Conservation (phyloP, 2,329 filamentous ascomycete genomes). For the Pyrenophora graminea region DNA sequence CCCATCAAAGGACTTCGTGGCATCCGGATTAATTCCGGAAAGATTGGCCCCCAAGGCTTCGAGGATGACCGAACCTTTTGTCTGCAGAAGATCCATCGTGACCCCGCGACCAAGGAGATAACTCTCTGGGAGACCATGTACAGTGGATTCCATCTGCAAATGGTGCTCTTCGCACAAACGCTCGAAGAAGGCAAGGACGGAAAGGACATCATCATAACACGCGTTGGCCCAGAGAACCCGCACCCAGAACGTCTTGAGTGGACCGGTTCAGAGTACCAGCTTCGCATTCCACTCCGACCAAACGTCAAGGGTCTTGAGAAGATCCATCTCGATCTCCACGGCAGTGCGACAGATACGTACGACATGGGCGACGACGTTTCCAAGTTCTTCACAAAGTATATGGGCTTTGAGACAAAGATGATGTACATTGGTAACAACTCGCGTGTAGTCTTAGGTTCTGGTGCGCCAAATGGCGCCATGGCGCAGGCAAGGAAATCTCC, state of each 20-base stretch:
- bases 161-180: conserved; percentile 17
- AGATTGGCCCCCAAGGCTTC: conserved; percentile 12
- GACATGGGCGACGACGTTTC: conserved; percentile 63
- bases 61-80: conserved; percentile 21
- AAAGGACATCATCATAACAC: conserved; percentile 5
- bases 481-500: conserved; percentile 13
- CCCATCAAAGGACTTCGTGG: conserved; percentile 17
- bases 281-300: conserved; percentile 60
- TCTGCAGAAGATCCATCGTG: conserved; percentile 18
- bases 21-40: conserved; percentile 8
- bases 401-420: conserved; percentile 54
- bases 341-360: conserved; percentile 62
- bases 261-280: conserved; percentile 14
- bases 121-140: conserved; percentile 17
- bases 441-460: conserved; percentile 65
- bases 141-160: conserved; percentile 19
- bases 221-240: conserved; percentile 12
- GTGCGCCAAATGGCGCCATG: conserved; percentile 49
- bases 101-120: conserved; percentile 12
- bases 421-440: conserved; percentile 67
- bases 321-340: conserved; percentile 63
- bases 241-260: conserved; percentile 6
- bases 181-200: conserved; percentile 7
- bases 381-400: conserved; percentile 69
- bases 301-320: conserved; percentile 51